phyloP scores from a whole-genome alignment of 2,329 filamentous ascomycete species.

The Cryphonectria carpinicola region DNA sequence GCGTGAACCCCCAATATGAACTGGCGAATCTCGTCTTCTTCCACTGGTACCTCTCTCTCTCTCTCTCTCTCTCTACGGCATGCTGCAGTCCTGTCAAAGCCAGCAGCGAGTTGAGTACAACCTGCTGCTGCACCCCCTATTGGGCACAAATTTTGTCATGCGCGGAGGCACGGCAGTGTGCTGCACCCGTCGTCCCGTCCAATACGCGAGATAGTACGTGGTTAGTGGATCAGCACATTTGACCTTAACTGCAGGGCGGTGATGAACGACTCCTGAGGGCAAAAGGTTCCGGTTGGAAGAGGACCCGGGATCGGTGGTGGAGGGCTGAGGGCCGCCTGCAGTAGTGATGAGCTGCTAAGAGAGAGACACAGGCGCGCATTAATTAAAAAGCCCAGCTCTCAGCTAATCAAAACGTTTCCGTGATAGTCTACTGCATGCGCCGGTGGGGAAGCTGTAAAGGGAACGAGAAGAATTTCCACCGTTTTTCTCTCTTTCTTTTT shows the following conservation, averaged over 20 bases:
- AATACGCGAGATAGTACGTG: background rate
- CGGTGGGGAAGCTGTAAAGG: background rate
- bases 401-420: background rate
- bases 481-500: background rate
- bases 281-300: conserved; percentile 1
- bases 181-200: conserved; percentile 1
- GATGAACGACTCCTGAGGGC: conserved; percentile 7
- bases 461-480: background rate
- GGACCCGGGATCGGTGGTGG: background rate
- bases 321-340: background rate
- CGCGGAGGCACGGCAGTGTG: conserved; percentile 8
- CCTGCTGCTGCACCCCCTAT: background rate
- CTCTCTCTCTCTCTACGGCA: background rate
- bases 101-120: background rate
- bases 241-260: conserved; percentile 8
- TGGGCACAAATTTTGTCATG: conserved; percentile 14
- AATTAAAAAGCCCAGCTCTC: background rate
- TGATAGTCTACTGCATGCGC: background rate
- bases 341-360: conserved; percentile 4
- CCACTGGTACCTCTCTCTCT: background rate
- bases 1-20: background rate
- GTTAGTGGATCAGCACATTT: conserved; percentile 8
- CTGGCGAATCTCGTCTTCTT: background rate
- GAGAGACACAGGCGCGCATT: background rate
- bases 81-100: background rate